Percentiles rank a stretch among this genome's conserved stretches.
These are phyloP conservation scores for Cladosporium sp. DNA, from an alignment of 2,329 filamentous ascomycete species.

Conservation along the genomic window DNA sequence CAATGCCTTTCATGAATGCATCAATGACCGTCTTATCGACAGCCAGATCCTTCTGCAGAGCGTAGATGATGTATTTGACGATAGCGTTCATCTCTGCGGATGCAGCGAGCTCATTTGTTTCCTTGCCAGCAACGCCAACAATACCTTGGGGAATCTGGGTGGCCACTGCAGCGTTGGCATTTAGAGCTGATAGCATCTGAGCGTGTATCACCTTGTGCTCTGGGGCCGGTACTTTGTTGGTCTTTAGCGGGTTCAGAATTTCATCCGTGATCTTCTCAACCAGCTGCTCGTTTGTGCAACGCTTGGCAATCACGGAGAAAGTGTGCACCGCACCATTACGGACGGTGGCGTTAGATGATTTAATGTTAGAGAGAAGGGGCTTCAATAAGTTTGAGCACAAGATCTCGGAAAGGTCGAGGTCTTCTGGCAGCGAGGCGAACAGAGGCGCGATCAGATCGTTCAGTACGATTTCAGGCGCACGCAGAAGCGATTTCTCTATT, in stretches of 20 bases:
- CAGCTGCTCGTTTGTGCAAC: constrained; percentile 54
- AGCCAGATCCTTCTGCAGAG: constrained; percentile 57
- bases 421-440: constrained; percentile 62
- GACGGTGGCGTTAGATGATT: constrained; percentile 78
- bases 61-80: constrained; percentile 58
- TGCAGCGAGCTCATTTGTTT: constrained; percentile 82
- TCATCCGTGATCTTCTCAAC: constrained; percentile 72
- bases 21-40: constrained; percentile 66
- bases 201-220: constrained; percentile 82
- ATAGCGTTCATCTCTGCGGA: constrained; percentile 71
- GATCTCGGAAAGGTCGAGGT: constrained; percentile 72
- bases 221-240: constrained; percentile 74
- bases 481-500: constrained; percentile 81
- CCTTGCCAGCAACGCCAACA: constrained; percentile 68
- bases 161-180: constrained; percentile 58
- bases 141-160: constrained; percentile 64
- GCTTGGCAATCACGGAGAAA: constrained; percentile 65
- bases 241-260: constrained; percentile 72
- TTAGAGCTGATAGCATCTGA: constrained; percentile 68
- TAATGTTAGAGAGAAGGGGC: constrained; percentile 81
- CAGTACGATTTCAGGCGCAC: constrained; percentile 85
- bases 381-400: constrained; percentile 73
- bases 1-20: constrained; percentile 72
- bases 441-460: constrained; percentile 73
- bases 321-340: constrained; percentile 70